Conservation (phyloP, 352 stramenopile genomes). For the Plasmopara halstedii region DNA sequence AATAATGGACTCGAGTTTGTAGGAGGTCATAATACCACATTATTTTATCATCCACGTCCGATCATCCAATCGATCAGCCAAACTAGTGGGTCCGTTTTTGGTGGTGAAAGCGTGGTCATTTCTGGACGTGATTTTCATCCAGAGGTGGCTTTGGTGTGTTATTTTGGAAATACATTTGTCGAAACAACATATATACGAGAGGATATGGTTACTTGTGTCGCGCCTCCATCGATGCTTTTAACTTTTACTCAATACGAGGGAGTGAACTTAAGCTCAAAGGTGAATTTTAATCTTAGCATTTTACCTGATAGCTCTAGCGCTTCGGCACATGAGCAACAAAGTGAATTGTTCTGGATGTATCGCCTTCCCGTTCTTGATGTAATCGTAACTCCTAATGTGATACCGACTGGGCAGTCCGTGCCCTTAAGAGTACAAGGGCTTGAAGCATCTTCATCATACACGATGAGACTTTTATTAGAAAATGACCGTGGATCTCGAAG, state of each 20-base stretch:
- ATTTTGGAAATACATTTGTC: slow-evolving; percentile 8
- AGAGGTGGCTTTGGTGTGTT: slow-evolving; percentile 14
- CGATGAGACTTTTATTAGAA: slow-evolving; percentile 5
- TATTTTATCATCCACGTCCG: slow-evolving; percentile 16
- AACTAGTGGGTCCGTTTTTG: slow-evolving; percentile 22
- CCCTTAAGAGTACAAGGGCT: slow-evolving; percentile 6
- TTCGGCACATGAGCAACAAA: background rate
- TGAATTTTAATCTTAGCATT: background rate
- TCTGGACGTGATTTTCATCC: slow-evolving; percentile 15
- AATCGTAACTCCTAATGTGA: background rate
- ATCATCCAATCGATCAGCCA: slow-evolving; percentile 1
- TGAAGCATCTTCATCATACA: background rate
- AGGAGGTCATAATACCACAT: slow-evolving; percentile 4
- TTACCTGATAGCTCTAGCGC: background rate
- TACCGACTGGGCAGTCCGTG: background rate
- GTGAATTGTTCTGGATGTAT: slow-evolving; percentile 17
- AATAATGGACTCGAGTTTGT: slow-evolving; percentile 38
- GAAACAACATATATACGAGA: slow-evolving; percentile 10
- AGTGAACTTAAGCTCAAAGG: background rate
- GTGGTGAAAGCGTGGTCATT: slow-evolving; percentile 20
- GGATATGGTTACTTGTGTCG: slow-evolving; percentile 11
- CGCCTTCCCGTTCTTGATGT: slow-evolving; percentile 8
- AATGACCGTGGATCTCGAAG: background rate
- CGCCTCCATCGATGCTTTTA: slow-evolving; percentile 18
- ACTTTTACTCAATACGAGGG: background rate